Percentiles rank a stretch among this genome's conserved stretches.
phyloP scores from a whole-genome alignment of 768 basidiomycete species.

The Lentinus tigrinus region DNA sequence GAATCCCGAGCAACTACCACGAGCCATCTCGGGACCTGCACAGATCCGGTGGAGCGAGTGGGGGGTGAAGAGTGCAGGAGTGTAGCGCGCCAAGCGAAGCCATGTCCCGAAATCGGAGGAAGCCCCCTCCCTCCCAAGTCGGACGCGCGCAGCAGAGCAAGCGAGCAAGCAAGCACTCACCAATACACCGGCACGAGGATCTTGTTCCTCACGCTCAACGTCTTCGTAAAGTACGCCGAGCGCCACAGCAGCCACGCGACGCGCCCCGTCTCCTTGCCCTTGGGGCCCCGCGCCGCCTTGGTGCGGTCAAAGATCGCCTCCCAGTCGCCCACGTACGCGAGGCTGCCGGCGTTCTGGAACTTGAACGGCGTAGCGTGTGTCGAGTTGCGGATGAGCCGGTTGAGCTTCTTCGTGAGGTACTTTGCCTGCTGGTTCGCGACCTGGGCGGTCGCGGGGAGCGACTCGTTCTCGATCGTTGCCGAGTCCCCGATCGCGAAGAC shows the following conservation, averaged over 20 bases:
- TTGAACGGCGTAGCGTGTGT: slow-evolving; percentile 51
- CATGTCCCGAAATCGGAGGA: no score
- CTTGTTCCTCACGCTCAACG: slow-evolving; percentile 69
- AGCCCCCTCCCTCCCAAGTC: not conserved
- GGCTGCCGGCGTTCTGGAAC: slow-evolving; percentile 70
- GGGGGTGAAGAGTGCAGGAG: no score
- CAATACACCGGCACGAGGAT: slow-evolving; percentile 69
- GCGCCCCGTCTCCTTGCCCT: slow-evolving; percentile 60
- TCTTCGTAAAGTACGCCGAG: slow-evolving; percentile 79
- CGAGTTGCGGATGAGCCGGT: slow-evolving; percentile 45
- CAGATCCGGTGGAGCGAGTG: no score
- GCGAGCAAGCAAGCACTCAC: slow-evolving; percentile 33
- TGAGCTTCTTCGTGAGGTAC: slow-evolving; percentile 66
- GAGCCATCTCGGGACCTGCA: no score
- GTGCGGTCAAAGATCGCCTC: slow-evolving; percentile 77
- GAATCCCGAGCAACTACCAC: no score
- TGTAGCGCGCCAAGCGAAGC: no score
- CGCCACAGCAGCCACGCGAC: slow-evolving; percentile 81
- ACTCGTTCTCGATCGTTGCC: slow-evolving; percentile 51
- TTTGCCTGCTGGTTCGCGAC: slow-evolving; percentile 78
- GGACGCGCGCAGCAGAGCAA: not conserved
- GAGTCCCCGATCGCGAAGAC: slow-evolving; percentile 86
- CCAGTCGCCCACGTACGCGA: slow-evolving; percentile 84
- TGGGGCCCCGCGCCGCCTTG: slow-evolving; percentile 40
- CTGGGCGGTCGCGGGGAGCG: slow-evolving; percentile 85